Evolutionary conservation across 2,329 filamentous ascomycete species (phyloP).

Genomic region (Arthrobotrys sphaeroides): DNA sequence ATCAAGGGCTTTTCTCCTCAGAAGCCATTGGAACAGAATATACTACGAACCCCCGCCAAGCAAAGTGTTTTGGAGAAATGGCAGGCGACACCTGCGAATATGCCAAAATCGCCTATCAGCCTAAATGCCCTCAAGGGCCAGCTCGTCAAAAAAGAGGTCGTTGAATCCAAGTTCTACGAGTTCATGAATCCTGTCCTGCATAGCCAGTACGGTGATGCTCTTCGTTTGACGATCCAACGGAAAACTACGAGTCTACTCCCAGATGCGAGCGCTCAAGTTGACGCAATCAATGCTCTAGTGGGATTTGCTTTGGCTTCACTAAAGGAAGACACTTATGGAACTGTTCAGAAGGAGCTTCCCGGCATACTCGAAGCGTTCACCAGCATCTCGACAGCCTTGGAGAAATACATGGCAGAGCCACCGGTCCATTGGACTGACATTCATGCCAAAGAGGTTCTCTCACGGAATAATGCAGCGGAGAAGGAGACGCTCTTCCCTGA

Average conservation of each 20-base stretch:
- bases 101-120: constrained; percentile 43
- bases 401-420: constrained; percentile 55
- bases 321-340: constrained; percentile 56
- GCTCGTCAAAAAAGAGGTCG: constrained; percentile 42
- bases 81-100: constrained; percentile 46
- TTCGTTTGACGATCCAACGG: constrained; percentile 56
- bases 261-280: constrained; percentile 55
- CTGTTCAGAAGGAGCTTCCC: constrained; percentile 56
- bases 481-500: constrained; percentile 34
- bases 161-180: constrained; percentile 43
- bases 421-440: constrained; percentile 58
- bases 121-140: constrained; percentile 33
- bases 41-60: constrained; percentile 30
- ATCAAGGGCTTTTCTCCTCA: constrained; percentile 47
- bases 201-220: constrained; percentile 54
- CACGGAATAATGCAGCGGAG: constrained; percentile 12
- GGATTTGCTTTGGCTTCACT: constrained; percentile 55
- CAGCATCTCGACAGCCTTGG: constrained; percentile 53
- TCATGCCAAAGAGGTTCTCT: constrained; percentile 43
- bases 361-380: constrained; percentile 55
- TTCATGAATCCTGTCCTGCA: constrained; percentile 48
- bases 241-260: constrained; percentile 56
- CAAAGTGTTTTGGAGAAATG: constrained; percentile 26
- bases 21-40: constrained; percentile 36
- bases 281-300: constrained; percentile 55